These are phyloP conservation scores for Annona cherimola DNA, from an alignment of 164 flowering plant genomes.

Conservation along the genomic window DNA sequence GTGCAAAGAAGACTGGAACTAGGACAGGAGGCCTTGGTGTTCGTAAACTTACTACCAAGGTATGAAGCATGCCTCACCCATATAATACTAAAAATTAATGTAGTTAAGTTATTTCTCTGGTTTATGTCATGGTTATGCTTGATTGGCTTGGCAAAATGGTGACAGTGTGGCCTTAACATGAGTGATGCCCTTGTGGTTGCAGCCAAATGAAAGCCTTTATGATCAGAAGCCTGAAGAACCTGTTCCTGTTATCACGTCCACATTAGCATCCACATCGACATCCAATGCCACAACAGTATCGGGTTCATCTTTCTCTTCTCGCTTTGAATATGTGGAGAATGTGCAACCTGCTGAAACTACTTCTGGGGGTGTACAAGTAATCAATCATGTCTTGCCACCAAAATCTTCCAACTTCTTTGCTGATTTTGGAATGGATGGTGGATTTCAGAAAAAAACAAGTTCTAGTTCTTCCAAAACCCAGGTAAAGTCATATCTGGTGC, in stretches of 20 bases:
- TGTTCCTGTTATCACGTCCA: slow-evolving; percentile 43
- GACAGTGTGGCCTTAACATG: background rate
- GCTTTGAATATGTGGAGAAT: slow-evolving; percentile 83
- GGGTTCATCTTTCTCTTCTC: slow-evolving; percentile 55
- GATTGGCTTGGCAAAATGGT: background rate
- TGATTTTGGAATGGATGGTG: slow-evolving; percentile 89
- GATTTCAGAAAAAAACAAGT: slow-evolving; percentile 54
- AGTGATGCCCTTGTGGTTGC: slow-evolving; percentile 18
- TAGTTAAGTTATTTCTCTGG: background rate
- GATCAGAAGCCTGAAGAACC: slow-evolving; percentile 97
- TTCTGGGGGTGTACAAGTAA: slow-evolving; percentile 48
- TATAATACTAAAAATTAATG: background rate
- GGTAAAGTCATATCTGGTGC: slow-evolving; percentile 27
- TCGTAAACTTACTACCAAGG: slow-evolving; percentile 84
- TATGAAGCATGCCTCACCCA: slow-evolving; percentile 12
- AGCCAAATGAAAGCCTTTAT: slow-evolving; percentile 89
- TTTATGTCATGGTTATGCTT: background rate
- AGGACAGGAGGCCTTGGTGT: slow-evolving; percentile 93
- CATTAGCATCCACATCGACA: no score
- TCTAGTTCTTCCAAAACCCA: slow-evolving; percentile 66
- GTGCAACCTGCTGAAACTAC: slow-evolving; percentile 42
- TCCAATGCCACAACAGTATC: slow-evolving; percentile 32
- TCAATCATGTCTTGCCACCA: slow-evolving; percentile 84
- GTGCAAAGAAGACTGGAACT: slow-evolving; percentile 68
- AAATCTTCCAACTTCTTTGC: slow-evolving; percentile 82